Evolutionary conservation across 2,329 filamentous ascomycete species (phyloP), one percentile per base, ranked within the genome.

Genomic region (Hypoxylon sp.): DNA sequence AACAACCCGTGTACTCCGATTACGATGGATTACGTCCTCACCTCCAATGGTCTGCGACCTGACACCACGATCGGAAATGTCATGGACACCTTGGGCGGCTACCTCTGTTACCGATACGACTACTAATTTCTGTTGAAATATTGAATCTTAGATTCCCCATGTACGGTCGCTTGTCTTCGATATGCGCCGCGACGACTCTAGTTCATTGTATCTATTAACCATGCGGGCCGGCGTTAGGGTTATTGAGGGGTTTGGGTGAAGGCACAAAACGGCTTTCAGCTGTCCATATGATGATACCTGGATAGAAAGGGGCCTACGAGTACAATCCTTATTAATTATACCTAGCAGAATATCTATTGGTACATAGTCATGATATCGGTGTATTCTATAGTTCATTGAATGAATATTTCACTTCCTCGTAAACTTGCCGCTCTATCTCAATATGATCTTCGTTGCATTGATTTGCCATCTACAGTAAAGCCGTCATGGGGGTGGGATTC

Each of bases 51-150:
- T 2, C 67, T 79, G 26, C 61, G 69, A 9, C 73, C 75, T 0
- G 69, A 78, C 29, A 57, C 71, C 24, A 75, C 74, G 5, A 67
- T 78, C 39, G 55, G 70, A 19, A 59, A 74, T 0, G 69, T 74
- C 33, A 67, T 79, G 59, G 70, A 78, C 52, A 79, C 75, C 1
- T 63, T 77, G n/a, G 69, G 74, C 29, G 74, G 71, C 8, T 71
- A 70, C 35, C 57, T 77, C 9, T 79, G 77, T 67, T 79, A 79
- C 71, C 74, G 74, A 11, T 79, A 79, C 60, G 71, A 78, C 59
- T 75, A 76, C 42, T 79, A 76, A 66, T 24, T 13, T n/a, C 5
- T 22, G 4, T 19, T 11, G 8, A 42, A 3, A 22, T 17, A 24
- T 44, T 9, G 24, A 10, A 64, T 24, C n/a, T 31, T 31, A 39